Evolutionary conservation across 1,139 yeast genomes (phyloP).

Genomic region (Blastobotrys capitulatus): DNA sequence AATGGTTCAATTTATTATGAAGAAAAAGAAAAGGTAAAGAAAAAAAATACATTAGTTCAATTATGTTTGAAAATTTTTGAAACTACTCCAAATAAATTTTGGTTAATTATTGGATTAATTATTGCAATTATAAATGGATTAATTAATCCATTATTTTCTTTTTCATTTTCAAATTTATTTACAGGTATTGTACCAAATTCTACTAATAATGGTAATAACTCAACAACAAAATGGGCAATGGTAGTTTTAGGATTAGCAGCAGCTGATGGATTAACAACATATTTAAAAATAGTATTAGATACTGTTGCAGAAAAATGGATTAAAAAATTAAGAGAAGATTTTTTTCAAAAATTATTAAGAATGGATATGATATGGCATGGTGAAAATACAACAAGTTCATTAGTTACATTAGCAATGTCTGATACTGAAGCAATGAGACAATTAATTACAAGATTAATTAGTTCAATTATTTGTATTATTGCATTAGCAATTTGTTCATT

Average conservation of each 20-base stretch:
- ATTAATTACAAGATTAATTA: slow-evolving; percentile 55
- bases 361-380: slow-evolving; percentile 56
- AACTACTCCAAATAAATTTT: slow-evolving; percentile 29
- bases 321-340: slow-evolving; percentile 44
- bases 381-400: slow-evolving; percentile 26
- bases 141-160: slow-evolving; percentile 73
- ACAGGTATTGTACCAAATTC: slow-evolving; percentile 29
- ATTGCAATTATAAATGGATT: slow-evolving; percentile 55
- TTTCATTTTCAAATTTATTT: slow-evolving; percentile 65
- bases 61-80: neutral
- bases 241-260: slow-evolving; percentile 56
- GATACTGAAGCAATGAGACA: slow-evolving; percentile 73
- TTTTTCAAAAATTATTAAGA: slow-evolving; percentile 45
- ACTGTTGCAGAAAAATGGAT: slow-evolving; percentile 69
- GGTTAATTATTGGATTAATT: slow-evolving; percentile 48
- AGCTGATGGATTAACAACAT: slow-evolving; percentile 54
- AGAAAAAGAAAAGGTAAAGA: slow-evolving; percentile 5
- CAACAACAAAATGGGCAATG: slow-evolving; percentile 59
- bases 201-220: slow-evolving; percentile 24
- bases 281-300: slow-evolving; percentile 48
- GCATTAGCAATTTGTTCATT: slow-evolving; percentile 55
- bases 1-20: neutral
- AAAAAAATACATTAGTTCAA: neutral
- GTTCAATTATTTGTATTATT: slow-evolving; percentile 40
- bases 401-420: slow-evolving; percentile 64